These are phyloP conservation scores for Thalassiosira oceanica DNA, from an alignment of 352 stramenopile genomes.

Conservation along the genomic window DNA sequence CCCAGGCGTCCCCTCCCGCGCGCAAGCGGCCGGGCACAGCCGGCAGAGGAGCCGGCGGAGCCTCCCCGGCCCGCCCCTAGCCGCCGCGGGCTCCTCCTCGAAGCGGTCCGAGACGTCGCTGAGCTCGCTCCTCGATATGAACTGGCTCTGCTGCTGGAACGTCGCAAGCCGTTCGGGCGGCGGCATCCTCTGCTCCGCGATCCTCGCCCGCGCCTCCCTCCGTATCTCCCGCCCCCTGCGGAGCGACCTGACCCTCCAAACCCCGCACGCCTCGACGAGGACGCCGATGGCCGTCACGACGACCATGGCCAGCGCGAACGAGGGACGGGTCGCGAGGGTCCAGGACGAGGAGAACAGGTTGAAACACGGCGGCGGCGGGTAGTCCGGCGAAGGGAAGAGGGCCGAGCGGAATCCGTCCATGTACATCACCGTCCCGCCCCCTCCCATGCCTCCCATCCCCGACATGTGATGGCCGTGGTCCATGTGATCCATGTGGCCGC, in stretches of 20 bases:
- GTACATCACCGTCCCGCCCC: constrained; percentile 36
- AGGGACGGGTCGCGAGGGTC: constrained; percentile 25
- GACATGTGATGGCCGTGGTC: constrained; percentile 15
- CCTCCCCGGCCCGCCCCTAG: constrained; percentile 6
- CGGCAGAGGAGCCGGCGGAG: constrained; percentile 15
- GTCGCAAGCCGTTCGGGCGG: neutral
- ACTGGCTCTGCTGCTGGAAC: neutral
- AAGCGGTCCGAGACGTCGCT: constrained; percentile 3
- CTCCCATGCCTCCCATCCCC: too few relatives aligned
- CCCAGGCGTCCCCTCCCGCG: neutral
- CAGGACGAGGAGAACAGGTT: constrained; percentile 3
- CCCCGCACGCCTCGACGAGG: constrained; percentile 34
- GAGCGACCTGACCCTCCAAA: constrained; percentile 29
- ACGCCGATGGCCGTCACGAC: constrained; percentile 27
- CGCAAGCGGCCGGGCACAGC: constrained; percentile 10
- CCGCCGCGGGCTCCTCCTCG: neutral
- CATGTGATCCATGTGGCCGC: constrained; percentile 3
- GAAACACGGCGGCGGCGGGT: neutral
- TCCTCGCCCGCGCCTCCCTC: constrained; percentile 4
- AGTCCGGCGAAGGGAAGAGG: constrained; percentile 22
- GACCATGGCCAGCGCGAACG: constrained; percentile 37
- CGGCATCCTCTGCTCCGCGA: constrained; percentile 1
- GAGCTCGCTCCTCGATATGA: constrained; percentile 5
- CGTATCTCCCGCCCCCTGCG: constrained; percentile 9
- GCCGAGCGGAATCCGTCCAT: constrained; percentile 45